Evolutionary conservation across 345 rosid species (phyloP), one percentile per base, ranked within the genome.

Genomic region (Adansonia digitata): DNA sequence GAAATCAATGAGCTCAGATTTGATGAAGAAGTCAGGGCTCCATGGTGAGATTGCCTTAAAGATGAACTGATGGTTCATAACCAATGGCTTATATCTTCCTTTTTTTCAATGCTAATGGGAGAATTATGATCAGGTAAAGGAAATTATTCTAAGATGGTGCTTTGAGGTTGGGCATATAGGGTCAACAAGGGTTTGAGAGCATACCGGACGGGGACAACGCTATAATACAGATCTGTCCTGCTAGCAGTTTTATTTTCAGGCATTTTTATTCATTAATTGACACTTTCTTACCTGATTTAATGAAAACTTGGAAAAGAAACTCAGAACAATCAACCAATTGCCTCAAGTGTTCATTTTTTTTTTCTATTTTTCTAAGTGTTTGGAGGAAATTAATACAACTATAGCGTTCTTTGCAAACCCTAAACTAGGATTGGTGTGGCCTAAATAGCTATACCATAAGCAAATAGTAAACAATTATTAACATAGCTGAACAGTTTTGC

Each of bases 1-100:
- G 88, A 85, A 82, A 83, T 74, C 60, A 82, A 83, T 27, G 87
- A 84, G 79, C 77, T 77, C 35, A 82, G 76, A 77, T 90, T 90
- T 81, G 81, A 75, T 72, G 84, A 81, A 74, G 85, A 77, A 74
- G 89, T 84, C 34, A 75, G 66, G 45, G 85, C 90, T 27, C 87
- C 92, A 46, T 90, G 90, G 94, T 90, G 78, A 90, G 59, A 1
- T 31, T 62, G 37, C 73, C 45, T 48, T 69, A 40, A 45, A 17
- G 43, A 69, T 53, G 34, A 20, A 61, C 2, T 40, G 7, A 27
- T 5, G 39, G 60, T 52, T 71, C 60, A 42, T 37, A 22, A 42
- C 57, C 22, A 55, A 55, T 24, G 7, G 26, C 67, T 34, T 61
- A 2, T 29, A 4, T 4, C 26, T 62, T 17, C 14, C 2, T 18